A percentile compares a stretch with the other conserved stretches of the same genome.
Conservation (phyloP, 345 rosid species). For the Eucalyptus erythrocorys region DNA sequence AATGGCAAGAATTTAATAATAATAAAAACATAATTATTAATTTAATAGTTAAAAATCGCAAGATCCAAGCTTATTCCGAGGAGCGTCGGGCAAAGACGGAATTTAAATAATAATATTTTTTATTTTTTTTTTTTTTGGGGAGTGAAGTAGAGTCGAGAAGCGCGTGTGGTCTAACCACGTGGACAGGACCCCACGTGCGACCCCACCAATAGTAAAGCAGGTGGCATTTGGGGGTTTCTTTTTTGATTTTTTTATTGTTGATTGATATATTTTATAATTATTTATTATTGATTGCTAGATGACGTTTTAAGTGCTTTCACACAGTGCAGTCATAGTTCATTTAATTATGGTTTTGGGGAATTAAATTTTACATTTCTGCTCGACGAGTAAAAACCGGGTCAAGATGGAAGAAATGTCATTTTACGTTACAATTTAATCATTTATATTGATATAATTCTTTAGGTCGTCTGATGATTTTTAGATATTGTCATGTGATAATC, state of each 20-base stretch:
- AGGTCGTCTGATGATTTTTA: neutral
- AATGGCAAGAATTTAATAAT: neutral
- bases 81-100: neutral
- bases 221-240: neutral
- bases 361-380: neutral
- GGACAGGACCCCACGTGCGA: conserved; percentile 6
- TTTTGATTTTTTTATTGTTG: neutral
- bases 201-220: neutral
- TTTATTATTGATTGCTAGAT: neutral
- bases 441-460: neutral
- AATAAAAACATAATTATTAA: neutral
- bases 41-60: conserved; percentile 2
- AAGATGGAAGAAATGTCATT: neutral
- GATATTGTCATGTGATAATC: neutral
- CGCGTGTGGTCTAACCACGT: neutral
- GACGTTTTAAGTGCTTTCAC: neutral
- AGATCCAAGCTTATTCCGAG: conserved; percentile 12
- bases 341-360: neutral
- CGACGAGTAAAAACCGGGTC: neutral
- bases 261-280: neutral
- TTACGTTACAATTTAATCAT: neutral
- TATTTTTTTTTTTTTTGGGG: neutral
- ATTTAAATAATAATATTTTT: neutral
- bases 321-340: neutral
- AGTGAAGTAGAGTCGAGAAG: neutral